phyloP scores from a whole-genome alignment of 2,329 filamentous ascomycete species.

The Zymoseptoria crescenta region DNA sequence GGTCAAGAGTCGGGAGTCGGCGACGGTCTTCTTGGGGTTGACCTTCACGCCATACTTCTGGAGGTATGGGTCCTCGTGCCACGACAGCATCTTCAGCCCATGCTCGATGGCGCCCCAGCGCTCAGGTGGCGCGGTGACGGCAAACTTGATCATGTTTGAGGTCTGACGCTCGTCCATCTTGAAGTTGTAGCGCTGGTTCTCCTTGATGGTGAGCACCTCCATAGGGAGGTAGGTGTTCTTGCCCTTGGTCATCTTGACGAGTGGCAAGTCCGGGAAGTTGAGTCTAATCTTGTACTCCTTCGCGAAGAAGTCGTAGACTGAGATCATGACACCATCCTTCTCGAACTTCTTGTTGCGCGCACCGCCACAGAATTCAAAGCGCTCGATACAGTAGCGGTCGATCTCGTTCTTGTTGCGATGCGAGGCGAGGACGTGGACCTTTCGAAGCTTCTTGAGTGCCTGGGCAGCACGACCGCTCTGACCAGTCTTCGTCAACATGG shows the following conservation, averaged over 20 bases:
- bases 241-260: conserved; percentile 51
- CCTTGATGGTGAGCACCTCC: conserved; percentile 46
- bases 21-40: conserved; percentile 51
- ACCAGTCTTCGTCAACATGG: conserved; percentile 10
- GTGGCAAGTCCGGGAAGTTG: conserved; percentile 42
- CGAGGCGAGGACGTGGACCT: conserved; percentile 33
- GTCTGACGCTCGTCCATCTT: conserved; percentile 61
- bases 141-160: conserved; percentile 82
- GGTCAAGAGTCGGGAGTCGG: conserved; percentile 61
- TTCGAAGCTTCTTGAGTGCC: conserved; percentile 37
- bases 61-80: conserved; percentile 62
- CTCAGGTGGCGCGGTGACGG: conserved; percentile 65
- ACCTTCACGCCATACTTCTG: conserved; percentile 67
- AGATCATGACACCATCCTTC: conserved; percentile 39
- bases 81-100: conserved; percentile 60
- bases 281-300: conserved; percentile 44
- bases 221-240: conserved; percentile 46
- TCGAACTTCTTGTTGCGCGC: conserved; percentile 39
- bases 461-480: conserved; percentile 17
- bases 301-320: conserved; percentile 52
- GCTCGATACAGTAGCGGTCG: conserved; percentile 45
- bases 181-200: conserved; percentile 50
- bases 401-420: conserved; percentile 30
- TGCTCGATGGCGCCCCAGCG: conserved; percentile 62
- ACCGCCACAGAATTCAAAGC: conserved; percentile 36